phyloP scores from a whole-genome alignment of 768 basidiomycete species.

The Galerina marginata region DNA sequence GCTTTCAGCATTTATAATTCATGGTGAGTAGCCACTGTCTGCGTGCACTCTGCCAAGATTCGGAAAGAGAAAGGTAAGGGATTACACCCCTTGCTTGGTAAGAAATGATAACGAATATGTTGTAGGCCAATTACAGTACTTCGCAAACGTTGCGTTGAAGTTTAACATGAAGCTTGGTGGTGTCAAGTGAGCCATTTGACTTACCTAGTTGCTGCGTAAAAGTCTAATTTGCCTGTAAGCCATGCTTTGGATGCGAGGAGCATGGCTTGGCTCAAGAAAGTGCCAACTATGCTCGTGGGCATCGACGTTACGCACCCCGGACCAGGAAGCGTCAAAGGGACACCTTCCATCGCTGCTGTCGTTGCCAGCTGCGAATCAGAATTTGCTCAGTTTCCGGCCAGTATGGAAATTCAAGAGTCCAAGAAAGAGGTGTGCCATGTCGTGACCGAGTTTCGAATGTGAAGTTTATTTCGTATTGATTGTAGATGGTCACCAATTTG shows the following conservation, averaged over 20 bases:
- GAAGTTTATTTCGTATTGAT: not conserved
- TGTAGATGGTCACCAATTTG: conserved; percentile 80
- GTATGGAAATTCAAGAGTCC: conserved; percentile 71
- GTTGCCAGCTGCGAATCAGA: conserved; percentile 72
- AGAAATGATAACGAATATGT: conserved; percentile 27
- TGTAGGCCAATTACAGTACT: conserved; percentile 67
- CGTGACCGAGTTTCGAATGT: not conserved
- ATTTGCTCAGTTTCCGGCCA: conserved; percentile 77
- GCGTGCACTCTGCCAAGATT: conserved; percentile 75
- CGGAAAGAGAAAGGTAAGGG: conserved; percentile 61
- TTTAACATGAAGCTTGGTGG: conserved; percentile 87
- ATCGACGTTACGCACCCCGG: conserved; percentile 87
- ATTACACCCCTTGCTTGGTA: conserved; percentile 22
- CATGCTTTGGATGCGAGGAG: conserved; percentile 53
- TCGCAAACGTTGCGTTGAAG: conserved; percentile 83
- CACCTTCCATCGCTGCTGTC: conserved; percentile 86
- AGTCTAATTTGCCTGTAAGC: conserved; percentile 28
- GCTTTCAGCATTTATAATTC: not conserved
- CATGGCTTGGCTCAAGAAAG: conserved; percentile 63
- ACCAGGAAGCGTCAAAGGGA: conserved; percentile 72
- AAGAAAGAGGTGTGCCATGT: conserved; percentile 67
- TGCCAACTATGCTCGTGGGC: conserved; percentile 81
- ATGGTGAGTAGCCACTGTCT: conserved; percentile 59
- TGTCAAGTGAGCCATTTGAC: conserved; percentile 57
- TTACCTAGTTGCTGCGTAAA: not conserved